Evolutionary conservation across 495 filamentous ascomycete species (phyloP).

Genomic region (Neurospora sp.): DNA sequence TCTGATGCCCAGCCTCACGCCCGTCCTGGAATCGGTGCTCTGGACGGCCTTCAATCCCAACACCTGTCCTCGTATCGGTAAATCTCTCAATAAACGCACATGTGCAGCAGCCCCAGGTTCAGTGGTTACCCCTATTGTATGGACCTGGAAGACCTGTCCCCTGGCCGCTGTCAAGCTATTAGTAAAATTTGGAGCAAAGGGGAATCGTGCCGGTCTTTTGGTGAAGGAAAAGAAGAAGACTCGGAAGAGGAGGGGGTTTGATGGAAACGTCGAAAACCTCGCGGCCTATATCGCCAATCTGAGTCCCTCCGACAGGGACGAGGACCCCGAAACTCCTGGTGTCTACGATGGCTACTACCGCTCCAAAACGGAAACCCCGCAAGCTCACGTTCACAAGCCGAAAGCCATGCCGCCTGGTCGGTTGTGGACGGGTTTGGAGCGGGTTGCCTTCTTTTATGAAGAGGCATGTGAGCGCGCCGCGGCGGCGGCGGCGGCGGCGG

Average conservation of each 20-base stretch:
- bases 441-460: not conserved
- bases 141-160: not conserved
- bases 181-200: not conserved
- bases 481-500: too few relatives aligned
- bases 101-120: not conserved
- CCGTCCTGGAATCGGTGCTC: not conserved
- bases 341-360: not conserved
- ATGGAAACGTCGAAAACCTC: not conserved
- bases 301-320: not conserved
- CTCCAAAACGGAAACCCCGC: not conserved
- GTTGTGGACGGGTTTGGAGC: not conserved
- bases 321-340: not conserved
- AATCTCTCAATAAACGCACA: not conserved
- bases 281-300: not conserved
- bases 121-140: not conserved
- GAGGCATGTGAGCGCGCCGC: not conserved
- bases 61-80: not conserved
- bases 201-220: not conserved
- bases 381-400: not conserved
- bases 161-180: not conserved
- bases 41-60: not conserved
- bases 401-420: not conserved
- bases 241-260: not conserved
- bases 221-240: not conserved
- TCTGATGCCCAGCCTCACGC: not conserved